Base-by-base conservation (phyloP, 371 early-diverging fungal genomes). In the Thermomucor indicae-seudaticae region DNA sequence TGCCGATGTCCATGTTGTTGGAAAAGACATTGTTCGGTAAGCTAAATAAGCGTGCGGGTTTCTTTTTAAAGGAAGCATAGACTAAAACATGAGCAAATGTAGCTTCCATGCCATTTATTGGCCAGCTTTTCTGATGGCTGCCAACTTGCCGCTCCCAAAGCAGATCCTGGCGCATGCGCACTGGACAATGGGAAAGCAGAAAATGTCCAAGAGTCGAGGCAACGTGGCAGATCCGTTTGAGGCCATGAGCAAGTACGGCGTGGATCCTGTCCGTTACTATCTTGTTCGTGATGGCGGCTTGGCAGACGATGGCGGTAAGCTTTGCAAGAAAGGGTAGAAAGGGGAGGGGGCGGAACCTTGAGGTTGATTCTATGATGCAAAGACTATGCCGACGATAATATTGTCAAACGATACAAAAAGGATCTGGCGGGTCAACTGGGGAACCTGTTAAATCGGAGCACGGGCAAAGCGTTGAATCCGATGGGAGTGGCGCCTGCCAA, bases 61-160 rank as follows among this genome's bases (percentile, higher is more conserved):
- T n/a, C 14, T 40, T 12, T 40, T 7, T 17, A 40, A 11, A 2
- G 22, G 17, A 24, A 12, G 1, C 17, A 17, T n/a, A 16, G n/a
- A 29, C 35, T 32, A 20, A 51, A 10, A 23, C 17, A 6, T n/a
- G 24, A 4, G 4, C 12, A 6, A 16, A 4, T 17, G 38, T 43
- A 81, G 89, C 40, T 96, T 96, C 67, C 98, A 97, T 63, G 91
- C 93, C 0, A 85, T 96, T 16, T 96, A 91, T 59, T 96, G 96
- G 95, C 96, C 96, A 0, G 96, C 95, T 0, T 89, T 97, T 54
- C 63, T 96, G 45, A 80, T 96, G 81, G 96, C 96, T 0, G 90
- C 91, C 4, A 82, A 72, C 0, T 62, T 96, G 23, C 85, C 85
- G 0, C 67, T 88, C 17, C 96, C 97, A 1, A 66, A 75, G 30